Base-by-base conservation (phyloP, 345 rosid genomes). In the Heritiera littoralis region DNA sequence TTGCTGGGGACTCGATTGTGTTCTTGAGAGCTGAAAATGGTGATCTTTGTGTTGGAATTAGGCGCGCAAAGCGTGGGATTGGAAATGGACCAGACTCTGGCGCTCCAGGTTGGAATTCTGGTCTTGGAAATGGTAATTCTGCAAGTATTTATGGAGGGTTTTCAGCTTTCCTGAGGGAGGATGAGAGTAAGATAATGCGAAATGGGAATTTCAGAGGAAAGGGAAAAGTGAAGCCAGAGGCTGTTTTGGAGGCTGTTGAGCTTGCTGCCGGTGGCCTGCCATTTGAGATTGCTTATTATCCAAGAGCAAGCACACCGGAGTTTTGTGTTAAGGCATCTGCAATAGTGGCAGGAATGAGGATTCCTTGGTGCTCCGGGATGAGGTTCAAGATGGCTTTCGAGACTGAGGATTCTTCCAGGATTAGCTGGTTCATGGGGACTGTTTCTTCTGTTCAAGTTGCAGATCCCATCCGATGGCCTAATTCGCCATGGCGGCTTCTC, bases 381-480 rank as follows among this genome's bases (percentile, higher is more conserved):
- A 89, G 98, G 87, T 96, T 96, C 83, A 96, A 96, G 89, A 96
- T 96, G 99, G 86, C 99, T 66, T 95, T 95, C 46, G 98, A 95
- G 80, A 93, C 98, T 0, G 97, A 95, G 82, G 99, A 96, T 70
- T 94, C 95, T 7, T 94, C 97, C 0, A 81, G 99, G 80, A 91
- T 94, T 81, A 96, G 97, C 81, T 96, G 99, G 97, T 96, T 94
- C 66, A 88, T 91, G 97, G 99, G 99, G n/a, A 96, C 95, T 10
- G 83, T 94, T 59, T 91, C 97, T 77, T 84, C 90, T 23, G 98
- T 91, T 84, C 95, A 91, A 86, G 93, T 90, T 77, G 89, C 90
- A 18, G 99, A 96, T 78, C 97, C 92, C 63, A 86, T 91, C 23
- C 89, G 86, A 66, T 95, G 98, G 98, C 91, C 94, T 70, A 87